A percentile compares a stretch with the other conserved stretches of the same genome.
Conservation (phyloP, 2,329 filamentous ascomycete species). For the Rhytidhysteron rufulum region DNA sequence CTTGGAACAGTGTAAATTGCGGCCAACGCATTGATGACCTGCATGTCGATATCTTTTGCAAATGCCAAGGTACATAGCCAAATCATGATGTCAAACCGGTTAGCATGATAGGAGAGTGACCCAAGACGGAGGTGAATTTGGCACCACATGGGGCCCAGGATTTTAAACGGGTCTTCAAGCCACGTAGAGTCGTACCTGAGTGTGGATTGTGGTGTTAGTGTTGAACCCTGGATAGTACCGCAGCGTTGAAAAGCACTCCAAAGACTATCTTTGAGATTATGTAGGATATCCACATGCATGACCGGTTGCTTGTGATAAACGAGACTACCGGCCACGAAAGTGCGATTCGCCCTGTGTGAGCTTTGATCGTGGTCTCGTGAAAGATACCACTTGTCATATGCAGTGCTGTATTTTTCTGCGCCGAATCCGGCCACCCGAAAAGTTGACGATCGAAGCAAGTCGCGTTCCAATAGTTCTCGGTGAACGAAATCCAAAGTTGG, state of each 20-base stretch:
- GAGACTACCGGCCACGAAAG: conserved; percentile 14
- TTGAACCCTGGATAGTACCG: too few species aligned
- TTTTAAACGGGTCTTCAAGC: conserved; percentile 10
- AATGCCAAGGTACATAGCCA: conserved; percentile 26
- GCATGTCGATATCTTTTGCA: conserved; percentile 16
- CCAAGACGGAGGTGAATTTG: conserved; percentile 15
- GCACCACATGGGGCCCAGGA: conserved; percentile 18
- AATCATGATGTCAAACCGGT: conserved; percentile 18
- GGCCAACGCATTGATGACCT: conserved; percentile 17
- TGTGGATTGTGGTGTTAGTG: neutral
- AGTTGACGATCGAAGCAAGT: conserved; percentile 23
- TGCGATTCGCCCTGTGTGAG: conserved; percentile 9
- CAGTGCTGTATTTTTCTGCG: conserved; percentile 20
- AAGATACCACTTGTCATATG: conserved; percentile 19
- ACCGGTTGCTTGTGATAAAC: neutral
- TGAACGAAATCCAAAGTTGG: neutral
- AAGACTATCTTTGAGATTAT: too few species aligned
- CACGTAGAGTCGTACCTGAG: conserved; percentile 21
- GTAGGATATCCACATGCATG: neutral
- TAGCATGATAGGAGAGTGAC: neutral
- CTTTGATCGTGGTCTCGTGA: conserved; percentile 8
- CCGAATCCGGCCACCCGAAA: conserved; percentile 30
- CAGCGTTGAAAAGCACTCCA: too few species aligned
- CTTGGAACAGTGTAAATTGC: conserved; percentile 9
- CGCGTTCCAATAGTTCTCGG: conserved; percentile 18